Percentiles rank a stretch among this genome's conserved stretches.
These are phyloP conservation scores for Jacaranda copaia DNA, from an alignment of 257 asterid species.

Conservation along the genomic window DNA sequence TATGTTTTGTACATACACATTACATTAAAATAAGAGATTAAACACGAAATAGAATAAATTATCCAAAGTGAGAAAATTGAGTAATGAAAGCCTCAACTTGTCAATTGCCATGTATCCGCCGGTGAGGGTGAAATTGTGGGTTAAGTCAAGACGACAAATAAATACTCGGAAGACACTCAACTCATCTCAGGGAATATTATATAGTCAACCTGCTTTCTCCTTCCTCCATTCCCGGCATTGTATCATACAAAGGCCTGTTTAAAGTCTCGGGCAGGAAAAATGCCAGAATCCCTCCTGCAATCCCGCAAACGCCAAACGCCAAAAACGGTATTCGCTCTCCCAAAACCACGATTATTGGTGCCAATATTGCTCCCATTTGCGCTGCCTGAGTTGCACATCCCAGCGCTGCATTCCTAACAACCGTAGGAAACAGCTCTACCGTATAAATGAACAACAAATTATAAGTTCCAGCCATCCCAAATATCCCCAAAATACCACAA, in stretches of 20 bases:
- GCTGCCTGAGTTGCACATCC: constrained; percentile 92
- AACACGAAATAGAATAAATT: too few species aligned
- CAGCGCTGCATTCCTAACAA: constrained; percentile 84
- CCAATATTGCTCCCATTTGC: constrained; percentile 83
- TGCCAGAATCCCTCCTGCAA: constrained; percentile 72
- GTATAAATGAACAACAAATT: constrained; percentile 79
- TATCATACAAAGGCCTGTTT: constrained; percentile 75
- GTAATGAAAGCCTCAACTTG: too few species aligned
- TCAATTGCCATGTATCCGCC: too few species aligned
- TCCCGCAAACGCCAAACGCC: constrained; percentile 74
- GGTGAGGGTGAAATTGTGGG: too few species aligned
- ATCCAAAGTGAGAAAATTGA: too few species aligned
- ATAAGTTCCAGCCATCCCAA: constrained; percentile 94
- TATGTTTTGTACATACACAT: too few species aligned
- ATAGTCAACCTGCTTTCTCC: constrained; percentile 39
- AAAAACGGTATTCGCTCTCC: constrained; percentile 71
- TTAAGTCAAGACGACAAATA: too few species aligned
- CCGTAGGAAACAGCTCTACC: constrained; percentile 83
- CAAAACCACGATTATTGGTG: constrained; percentile 77
- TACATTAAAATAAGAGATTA: too few species aligned
- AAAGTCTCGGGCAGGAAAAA: constrained; percentile 80
- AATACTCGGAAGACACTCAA: too few species aligned
- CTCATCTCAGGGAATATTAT: neutral
- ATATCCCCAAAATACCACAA: constrained; percentile 73
- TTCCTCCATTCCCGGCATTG: constrained; percentile 83